Evolutionary conservation across 2,329 filamentous ascomycete species (phyloP), one percentile per base, ranked within the genome.

Genomic region (Aureobasidium pullulans): DNA sequence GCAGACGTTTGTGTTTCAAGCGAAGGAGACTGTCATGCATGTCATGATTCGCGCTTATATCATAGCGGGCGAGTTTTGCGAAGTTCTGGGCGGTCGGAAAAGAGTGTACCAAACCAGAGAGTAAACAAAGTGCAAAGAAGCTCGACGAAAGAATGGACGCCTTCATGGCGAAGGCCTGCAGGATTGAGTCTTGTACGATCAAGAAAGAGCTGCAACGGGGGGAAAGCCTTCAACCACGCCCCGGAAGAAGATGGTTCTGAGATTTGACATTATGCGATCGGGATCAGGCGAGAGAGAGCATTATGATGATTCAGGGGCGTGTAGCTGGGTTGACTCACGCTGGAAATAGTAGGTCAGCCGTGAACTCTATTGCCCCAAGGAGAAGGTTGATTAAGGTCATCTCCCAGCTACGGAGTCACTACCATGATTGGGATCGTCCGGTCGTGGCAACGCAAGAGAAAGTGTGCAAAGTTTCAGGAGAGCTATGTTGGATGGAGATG

Each of bases 141-240:
- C 29, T 40, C 3, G 46, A 4, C n/a, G 52, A 46, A 56, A 56
- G 52, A 56, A 46, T 37, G 52, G 52, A 56, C 52, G 28, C 52
- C 32, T 56, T 56, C 52, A 56, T 56, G 52, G 6, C 15, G 40
- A 36, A 56, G 16, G 40, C 52, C 37, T 6, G 52, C 40, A 56
- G 19, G 39, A 29, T 32, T 5, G 3, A 11, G 13, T 16, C 16
- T 46, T 34, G 13, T 36, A 31, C 16, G 19, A 11, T 13, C 10
- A 36, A 6, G 40, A 56, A 29, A 46, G 16, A 43, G 19, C 11
- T 39, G 47, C 39, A 19, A n/a, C 34, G 39, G 6, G 23, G 19
- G 28, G 3, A 23, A 23, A 23, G 23, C 23, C 23, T 23, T 3
- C 23, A 23, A 23, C 23, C 23, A 23, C 23, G 23, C 23, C 23